A percentile compares a stretch with the other conserved stretches of the same genome.
These are phyloP conservation scores for Diaporthe sp. DNA, from an alignment of 2,329 filamentous ascomycete species.

Conservation along the genomic window DNA sequence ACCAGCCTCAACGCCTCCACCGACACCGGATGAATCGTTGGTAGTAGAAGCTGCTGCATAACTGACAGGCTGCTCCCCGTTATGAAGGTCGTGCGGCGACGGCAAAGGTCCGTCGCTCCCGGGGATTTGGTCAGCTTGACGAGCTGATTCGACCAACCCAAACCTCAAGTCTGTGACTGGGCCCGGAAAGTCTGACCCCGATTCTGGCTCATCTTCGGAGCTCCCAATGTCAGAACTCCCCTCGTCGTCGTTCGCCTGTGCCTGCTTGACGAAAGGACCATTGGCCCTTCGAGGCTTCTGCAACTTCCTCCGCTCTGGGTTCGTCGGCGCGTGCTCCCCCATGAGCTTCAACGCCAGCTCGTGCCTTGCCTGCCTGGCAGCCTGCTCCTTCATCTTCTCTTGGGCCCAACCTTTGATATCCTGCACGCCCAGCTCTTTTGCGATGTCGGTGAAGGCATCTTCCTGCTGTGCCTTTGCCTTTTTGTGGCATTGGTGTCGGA, in stretches of 20 bases:
- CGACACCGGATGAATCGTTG: not conserved
- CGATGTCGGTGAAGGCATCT: conserved; percentile 37
- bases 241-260: not conserved
- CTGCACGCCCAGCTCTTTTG: conserved; percentile 32
- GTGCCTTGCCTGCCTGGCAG: conserved; percentile 35
- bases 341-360: conserved; percentile 39
- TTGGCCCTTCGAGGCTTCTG: conserved; percentile 20
- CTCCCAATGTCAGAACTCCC: not conserved
- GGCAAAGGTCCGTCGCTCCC: not conserved
- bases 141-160: not conserved
- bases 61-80: not conserved
- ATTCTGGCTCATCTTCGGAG: conserved; percentile 1
- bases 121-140: not conserved
- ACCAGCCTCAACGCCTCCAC: not conserved
- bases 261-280: not conserved
- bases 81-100: not conserved
- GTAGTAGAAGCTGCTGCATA: not conserved
- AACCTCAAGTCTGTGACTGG: not conserved
- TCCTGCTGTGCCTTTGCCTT: conserved; percentile 37
- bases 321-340: conserved; percentile 36
- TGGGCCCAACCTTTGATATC: conserved; percentile 27
- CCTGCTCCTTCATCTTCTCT: conserved; percentile 27
- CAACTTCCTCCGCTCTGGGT: conserved; percentile 35
- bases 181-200: not conserved
- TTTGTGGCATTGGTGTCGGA: conserved; percentile 40